Percentiles rank a stretch among this genome's conserved stretches.
phyloP scores from a whole-genome alignment of 352 stramenopile species.

The Aphanomyces astaci region DNA sequence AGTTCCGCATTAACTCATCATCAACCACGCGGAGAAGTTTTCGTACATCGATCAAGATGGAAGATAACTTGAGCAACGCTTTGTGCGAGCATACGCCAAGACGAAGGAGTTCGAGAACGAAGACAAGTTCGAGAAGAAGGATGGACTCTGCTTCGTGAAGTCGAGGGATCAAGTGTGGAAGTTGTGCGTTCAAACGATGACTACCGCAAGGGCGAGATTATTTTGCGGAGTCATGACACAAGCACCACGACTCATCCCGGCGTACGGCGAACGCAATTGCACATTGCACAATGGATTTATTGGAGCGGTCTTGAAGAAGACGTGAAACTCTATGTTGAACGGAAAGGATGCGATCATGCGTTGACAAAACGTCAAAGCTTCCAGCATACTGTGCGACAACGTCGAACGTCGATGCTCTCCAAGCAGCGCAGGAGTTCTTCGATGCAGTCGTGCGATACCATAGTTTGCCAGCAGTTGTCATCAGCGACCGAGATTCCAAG shows the following conservation, averaged over 20 bases:
- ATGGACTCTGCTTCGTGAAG: not conserved
- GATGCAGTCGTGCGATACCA: constrained; percentile 26
- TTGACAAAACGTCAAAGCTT: constrained; percentile 29
- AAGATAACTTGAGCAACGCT: not conserved
- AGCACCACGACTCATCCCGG: not conserved
- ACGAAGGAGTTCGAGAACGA: not conserved
- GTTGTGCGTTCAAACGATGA: not conserved
- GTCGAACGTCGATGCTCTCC: constrained; percentile 21
- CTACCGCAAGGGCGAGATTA: not conserved
- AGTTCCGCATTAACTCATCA: not conserved
- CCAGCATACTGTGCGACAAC: constrained; percentile 23
- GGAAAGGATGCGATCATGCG: constrained; percentile 22
- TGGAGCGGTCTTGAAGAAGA: constrained; percentile 19
- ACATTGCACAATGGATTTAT: constrained; percentile 1
- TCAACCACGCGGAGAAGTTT: not conserved
- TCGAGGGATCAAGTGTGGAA: constrained; percentile 15
- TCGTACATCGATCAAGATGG: not conserved
- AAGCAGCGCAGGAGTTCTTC: constrained; percentile 25
- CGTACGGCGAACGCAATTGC: constrained; percentile 8
- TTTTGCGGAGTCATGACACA: not conserved
- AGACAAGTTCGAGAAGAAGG: not conserved
- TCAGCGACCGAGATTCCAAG: not conserved
- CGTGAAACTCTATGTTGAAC: constrained; percentile 24
- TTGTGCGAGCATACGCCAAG: not conserved
- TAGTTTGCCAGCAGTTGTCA: constrained; percentile 21